Base-by-base conservation (phyloP, 2,329 filamentous ascomycete species). In the Paecilomyces fulvus region DNA sequence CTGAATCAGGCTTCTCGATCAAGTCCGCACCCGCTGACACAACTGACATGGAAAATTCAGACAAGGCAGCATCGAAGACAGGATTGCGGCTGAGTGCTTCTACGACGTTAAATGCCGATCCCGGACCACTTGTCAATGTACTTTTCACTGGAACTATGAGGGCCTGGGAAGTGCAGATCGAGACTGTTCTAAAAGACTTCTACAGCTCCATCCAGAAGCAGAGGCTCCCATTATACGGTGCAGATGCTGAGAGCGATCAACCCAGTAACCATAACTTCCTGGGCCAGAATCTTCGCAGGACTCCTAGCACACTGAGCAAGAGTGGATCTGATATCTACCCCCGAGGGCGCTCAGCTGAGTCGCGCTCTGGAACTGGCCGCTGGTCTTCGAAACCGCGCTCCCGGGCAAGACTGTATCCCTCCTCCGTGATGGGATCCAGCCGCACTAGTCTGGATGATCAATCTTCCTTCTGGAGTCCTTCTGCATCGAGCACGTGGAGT, bases 361-460 rank as follows among this genome's bases (percentile, higher is more conserved):
- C 81, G 66, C 76, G 83, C 60, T 79, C 80, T 52, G 77, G 80
- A 59, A 83, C 85, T 0, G 86, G 85, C 53, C 81, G 90, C 54
- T 97, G 90, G 88, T 83, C 84, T 49, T 89, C 88, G 37, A 96
- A 95, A 74, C 91, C 88, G 65, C 84, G 92, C 54, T 95, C 91
- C 1, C 81, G 92, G 51, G 87, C 88, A 23, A 83, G 88, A 59
- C 69, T 90, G 28, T 87, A 94, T 60, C 87, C 87, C 46, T 82
- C 84, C 53, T 92, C 88, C 46, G 90, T 89, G 11, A 84, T 95
- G 67, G 91, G 88, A 23, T 96, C 92, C 0, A 96, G 91, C 68
- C 84, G 92, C 53, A 97, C 92, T 9, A 97, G 92, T 72, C 84
- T 99, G 61, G 94, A 99, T 58, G 94, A 99, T 65, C 84, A 86